Evolutionary conservation across 2,329 filamentous ascomycete species (phyloP), one percentile per base, ranked within the genome.

Genomic region (Fusarium sp.): DNA sequence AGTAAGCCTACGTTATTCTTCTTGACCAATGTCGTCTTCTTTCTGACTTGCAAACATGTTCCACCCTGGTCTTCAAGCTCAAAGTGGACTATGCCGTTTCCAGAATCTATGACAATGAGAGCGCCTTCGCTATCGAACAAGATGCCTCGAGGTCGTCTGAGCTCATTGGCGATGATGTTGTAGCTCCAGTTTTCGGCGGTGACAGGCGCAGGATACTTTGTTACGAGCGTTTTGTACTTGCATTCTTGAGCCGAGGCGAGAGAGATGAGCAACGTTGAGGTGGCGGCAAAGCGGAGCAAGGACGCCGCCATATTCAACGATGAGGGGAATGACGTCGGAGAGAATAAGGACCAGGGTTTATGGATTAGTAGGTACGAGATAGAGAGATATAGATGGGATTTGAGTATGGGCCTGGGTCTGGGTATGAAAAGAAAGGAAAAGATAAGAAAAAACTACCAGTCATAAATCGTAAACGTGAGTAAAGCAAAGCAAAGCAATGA

Each of bases 61-160:
- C 74, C 77, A 17, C 80, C 80, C 31, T 79, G 66, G 52, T 84
- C 83, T 4, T 78, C 71, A 31, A 85, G 73, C 3, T 72, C 73
- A 41, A 85, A 56, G 27, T 76, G 80, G 17, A 77, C 71, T 33
- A 86, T 76, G 4, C 84, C 83, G 3, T 70, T 73, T 10, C 80
- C 78, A 2, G 75, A 67, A 50, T 85, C 80, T 39, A 85, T 73
- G 17, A 85, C 78, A 4, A 87, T 75, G 15, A 87, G 75, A 5
- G 77, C 80, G 6, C 83, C 83, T 33, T 76, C 74, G 6, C 60
- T 69, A 63, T 87, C 84, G 55, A 86, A 82, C 7, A 80, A 70
- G 48, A 86, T 78, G 45, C 79, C 76, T 14, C 84, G 79, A 3
- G 84, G 84, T 13, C 74, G 76, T 6, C 70, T 77, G 46, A 85